These are phyloP conservation scores for Schoenoplectus tabernaemontani DNA, from an alignment of 202 grass and related monocot genomes.

Conservation along the genomic window DNA sequence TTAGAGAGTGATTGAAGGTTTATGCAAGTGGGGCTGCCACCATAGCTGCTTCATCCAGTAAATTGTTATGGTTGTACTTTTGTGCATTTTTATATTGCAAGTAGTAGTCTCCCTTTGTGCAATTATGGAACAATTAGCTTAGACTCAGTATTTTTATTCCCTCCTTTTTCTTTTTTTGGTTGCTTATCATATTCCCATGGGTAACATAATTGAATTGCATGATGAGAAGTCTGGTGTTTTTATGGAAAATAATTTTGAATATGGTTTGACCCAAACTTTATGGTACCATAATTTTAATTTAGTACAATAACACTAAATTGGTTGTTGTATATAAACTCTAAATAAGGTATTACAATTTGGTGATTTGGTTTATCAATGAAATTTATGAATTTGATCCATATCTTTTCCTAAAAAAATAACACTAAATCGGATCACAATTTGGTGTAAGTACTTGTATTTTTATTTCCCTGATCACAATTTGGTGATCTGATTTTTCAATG, in stretches of 20 bases:
- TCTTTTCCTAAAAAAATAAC: no score
- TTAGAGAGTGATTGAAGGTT: not conserved
- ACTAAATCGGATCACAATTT: no score
- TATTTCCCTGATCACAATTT: no score
- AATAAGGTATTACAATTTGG: no score
- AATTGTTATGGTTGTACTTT: not conserved
- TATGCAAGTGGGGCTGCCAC: slow-evolving; percentile 14
- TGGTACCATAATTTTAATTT: not conserved
- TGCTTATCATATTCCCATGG: not conserved
- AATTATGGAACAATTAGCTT: not conserved
- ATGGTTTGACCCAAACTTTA: not conserved
- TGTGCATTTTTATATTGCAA: not conserved
- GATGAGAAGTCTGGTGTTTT: not conserved
- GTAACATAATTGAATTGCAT: not conserved
- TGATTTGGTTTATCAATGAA: no score
- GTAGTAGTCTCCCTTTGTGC: not conserved
- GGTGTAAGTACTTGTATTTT: no score
- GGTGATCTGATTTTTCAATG: no score
- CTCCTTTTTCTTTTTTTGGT: not conserved
- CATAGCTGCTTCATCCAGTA: not conserved
- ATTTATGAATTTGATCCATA: no score
- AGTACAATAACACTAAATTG: no score
- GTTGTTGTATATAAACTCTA: no score
- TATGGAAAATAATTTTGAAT: not conserved
- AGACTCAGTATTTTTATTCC: no score